Conservation (phyloP, 352 stramenopile genomes). For the Phytophthora aleatoria region DNA sequence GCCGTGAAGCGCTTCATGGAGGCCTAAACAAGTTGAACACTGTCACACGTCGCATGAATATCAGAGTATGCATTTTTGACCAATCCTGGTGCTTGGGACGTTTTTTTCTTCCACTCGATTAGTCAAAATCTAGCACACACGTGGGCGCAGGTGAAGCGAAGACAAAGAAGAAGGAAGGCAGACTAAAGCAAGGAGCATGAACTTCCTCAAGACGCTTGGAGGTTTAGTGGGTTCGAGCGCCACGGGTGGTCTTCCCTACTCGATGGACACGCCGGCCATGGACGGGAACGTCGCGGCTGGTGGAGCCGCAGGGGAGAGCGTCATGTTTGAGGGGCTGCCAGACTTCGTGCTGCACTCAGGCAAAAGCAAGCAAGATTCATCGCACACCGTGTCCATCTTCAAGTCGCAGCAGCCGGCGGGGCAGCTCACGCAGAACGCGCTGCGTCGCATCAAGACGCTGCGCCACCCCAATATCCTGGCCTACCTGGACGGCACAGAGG, state of each 20-base stretch:
- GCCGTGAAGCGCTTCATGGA: slow-evolving; percentile 53
- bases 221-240: slow-evolving; percentile 69
- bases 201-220: slow-evolving; percentile 89
- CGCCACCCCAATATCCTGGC: slow-evolving; percentile 94
- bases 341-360: slow-evolving; percentile 89
- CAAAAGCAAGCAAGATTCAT: slow-evolving; percentile 82
- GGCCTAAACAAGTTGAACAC: slow-evolving; percentile 10
- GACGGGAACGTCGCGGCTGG: slow-evolving; percentile 54
- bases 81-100: slow-evolving; percentile 11
- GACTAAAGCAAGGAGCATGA: slow-evolving; percentile 45
- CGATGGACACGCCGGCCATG: slow-evolving; percentile 43
- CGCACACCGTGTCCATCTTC: slow-evolving; percentile 90
- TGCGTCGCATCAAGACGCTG: slow-evolving; percentile 93
- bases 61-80: slow-evolving; percentile 24
- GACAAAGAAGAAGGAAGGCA: too few relatives aligned
- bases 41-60: slow-evolving; percentile 30
- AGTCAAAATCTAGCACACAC: slow-evolving; percentile 6
- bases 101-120: slow-evolving; percentile 8
- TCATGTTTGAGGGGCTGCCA: slow-evolving; percentile 65
- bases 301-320: slow-evolving; percentile 35
- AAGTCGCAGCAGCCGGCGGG: slow-evolving; percentile 85
- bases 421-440: slow-evolving; percentile 89
- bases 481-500: slow-evolving; percentile 83
- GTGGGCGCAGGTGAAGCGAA: slow-evolving; percentile 1
- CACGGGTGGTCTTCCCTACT: slow-evolving; percentile 78